Percentiles rank a stretch among this genome's conserved stretches.
Conservation (phyloP, 148 eudicot species). For the Spergularia marina region DNA sequence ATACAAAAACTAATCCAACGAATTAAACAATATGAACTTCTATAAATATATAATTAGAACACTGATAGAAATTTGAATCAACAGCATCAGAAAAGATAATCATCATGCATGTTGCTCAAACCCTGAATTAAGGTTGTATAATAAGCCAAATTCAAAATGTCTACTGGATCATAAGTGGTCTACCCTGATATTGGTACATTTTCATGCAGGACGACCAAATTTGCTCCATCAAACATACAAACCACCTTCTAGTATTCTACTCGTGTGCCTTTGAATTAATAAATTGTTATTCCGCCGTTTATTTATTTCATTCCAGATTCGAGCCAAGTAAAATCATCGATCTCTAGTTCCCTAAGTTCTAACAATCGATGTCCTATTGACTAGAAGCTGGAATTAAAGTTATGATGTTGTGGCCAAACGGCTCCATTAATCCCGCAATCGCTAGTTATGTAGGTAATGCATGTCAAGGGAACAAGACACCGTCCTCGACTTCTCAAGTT, state of each 20-base stretch:
- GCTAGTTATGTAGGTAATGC: slow-evolving; percentile 59
- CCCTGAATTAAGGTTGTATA: no score
- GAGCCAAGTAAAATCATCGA: background rate
- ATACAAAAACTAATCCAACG: no score
- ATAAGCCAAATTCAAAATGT: no score
- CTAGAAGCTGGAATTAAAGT: slow-evolving; percentile 31
- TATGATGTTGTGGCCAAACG: slow-evolving; percentile 46
- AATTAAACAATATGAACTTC: no score
- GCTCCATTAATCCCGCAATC: slow-evolving; percentile 51
- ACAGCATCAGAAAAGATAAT: no score
- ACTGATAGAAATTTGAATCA: no score
- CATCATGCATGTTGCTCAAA: no score
- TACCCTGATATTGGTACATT: slow-evolving; percentile 23
- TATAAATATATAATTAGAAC: no score
- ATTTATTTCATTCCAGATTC: background rate
- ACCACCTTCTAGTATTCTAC: background rate
- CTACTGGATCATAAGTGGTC: slow-evolving; percentile 65
- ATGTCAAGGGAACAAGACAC: slow-evolving; percentile 72
- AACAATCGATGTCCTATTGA: background rate
- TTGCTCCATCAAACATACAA: slow-evolving; percentile 48
- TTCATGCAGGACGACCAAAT: slow-evolving; percentile 44
- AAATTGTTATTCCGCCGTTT: background rate
- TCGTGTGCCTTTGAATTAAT: background rate
- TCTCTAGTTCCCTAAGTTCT: no score
- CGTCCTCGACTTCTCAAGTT: slow-evolving; percentile 74